Conservation (phyloP, 1,284 basidiomycete genomes). For the Ceratorhiza oryzae-sativae region DNA sequence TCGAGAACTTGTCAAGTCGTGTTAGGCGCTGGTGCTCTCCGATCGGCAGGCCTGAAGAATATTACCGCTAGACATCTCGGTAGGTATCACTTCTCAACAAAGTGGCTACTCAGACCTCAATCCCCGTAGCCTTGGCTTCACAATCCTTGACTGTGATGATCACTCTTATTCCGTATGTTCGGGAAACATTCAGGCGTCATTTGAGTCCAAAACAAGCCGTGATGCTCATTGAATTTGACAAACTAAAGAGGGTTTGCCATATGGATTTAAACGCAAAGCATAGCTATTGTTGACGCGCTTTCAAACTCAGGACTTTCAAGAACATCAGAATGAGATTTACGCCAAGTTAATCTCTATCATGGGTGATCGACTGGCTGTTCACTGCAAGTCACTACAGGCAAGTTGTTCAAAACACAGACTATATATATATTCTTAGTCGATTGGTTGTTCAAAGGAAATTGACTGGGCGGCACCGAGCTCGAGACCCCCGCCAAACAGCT, state of each 20-base stretch:
- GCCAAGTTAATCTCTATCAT: slow-evolving; percentile 98
- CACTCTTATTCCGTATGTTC: slow-evolving; percentile 94
- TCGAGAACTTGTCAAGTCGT: slow-evolving; percentile 98
- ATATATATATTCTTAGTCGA: neutral
- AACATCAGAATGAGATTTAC: slow-evolving; percentile 99
- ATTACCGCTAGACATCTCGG: slow-evolving; percentile 98
- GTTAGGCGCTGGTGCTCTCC: slow-evolving; percentile 96
- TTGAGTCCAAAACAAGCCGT: slow-evolving; percentile 92
- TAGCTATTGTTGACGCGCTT: neutral
- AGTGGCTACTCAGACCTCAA: neutral
- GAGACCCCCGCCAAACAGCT: slow-evolving; percentile 68
- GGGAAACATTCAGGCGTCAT: slow-evolving; percentile 92
- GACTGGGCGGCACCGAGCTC: slow-evolving; percentile 74
- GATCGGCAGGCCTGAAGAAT: slow-evolving; percentile 95
- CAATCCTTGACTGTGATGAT: slow-evolving; percentile 95
- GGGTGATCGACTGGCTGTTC: slow-evolving; percentile 90
- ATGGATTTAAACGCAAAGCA: neutral
- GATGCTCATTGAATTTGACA: slow-evolving; percentile 98
- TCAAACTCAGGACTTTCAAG: slow-evolving; percentile 84
- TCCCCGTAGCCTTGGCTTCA: slow-evolving; percentile 80
- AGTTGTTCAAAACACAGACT: slow-evolving; percentile 43
- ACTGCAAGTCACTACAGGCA: slow-evolving; percentile 81
- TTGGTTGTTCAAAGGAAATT: slow-evolving; percentile 59
- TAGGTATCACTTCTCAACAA: slow-evolving; percentile 48
- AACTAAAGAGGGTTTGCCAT: slow-evolving; percentile 83